Evolutionary conservation across 2,329 filamentous ascomycete genomes (phyloP), one percentile per base, ranked within the genome.

Genomic region (Nectriaceae sp.): DNA sequence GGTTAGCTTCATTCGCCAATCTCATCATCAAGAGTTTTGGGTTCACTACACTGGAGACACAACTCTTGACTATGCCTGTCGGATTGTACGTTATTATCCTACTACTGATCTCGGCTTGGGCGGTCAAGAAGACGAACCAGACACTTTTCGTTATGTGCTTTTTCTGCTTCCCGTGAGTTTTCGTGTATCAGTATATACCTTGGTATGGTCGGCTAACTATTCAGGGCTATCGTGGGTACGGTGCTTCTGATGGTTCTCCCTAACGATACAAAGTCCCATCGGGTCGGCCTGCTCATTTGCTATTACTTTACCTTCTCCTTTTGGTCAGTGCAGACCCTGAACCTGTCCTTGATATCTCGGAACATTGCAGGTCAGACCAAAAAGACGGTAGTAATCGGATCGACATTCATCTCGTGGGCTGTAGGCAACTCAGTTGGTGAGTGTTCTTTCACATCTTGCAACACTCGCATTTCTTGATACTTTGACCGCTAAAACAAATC

Each of bases 241-340:
- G 83, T 88, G 42, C 77, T 88, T 33, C 78, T 90, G 47, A 85
- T 90, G 77, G 84, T 82, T 0, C 78, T 90, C 5, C 66, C 78
- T n/a, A 84, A 85, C 54, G 73, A 75, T 5, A 79, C 73, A 37
- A 73, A 75, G 24, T 67, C 77, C 6, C 83, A 81, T 22, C 78
- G 85, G 65, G 76, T 84, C 24, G 87, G 87, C 13, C 75, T 90
- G 2, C 71, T 90, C n/a, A 79, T 90, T 60, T 79, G 77, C 61
- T 90, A 90, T 74, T 90, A 90, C 70, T 84, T 90, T 54, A 84
- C 82, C 0, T 75, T 89, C 24, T 88, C 84, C 13, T 90, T 90
- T 76, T 90, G 86, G 86, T 84, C 87, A 0, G 86, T 85, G 0
- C 82, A 87, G 60, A 87, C 83, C 2, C 72, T 89, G 11, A 74